Evolutionary conservation across 257 asterid genomes (phyloP), one percentile per base, ranked within the genome.

Genomic region (Osmanthus fragrans): DNA sequence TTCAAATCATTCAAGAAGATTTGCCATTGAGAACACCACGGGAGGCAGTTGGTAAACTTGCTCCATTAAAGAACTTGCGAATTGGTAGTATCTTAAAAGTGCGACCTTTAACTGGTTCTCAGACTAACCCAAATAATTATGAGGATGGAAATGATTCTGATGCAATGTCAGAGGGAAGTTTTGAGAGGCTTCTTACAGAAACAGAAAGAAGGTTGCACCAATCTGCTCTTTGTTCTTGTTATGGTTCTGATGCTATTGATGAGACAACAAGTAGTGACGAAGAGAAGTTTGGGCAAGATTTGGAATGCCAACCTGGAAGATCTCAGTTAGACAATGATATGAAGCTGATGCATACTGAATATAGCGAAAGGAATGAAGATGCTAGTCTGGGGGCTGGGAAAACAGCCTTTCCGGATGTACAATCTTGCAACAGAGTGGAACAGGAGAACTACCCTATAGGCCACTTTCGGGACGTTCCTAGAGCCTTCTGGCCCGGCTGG

Each of bases 401-500:
- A 78, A 82, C 82, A 74, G 75, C 81, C 19, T 42, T 65, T 76
- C 79, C 77, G 25, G 76, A 81, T 76, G 60, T 66, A 79, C 88
- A 82, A 74, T 74, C 82, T 64, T 56, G 79, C 72, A 71, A 81
- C 83, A 82, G 70, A 73, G 73, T 66, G 67, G 86, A 85, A 75
- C 78, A 83, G 85, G 75, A 80, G 72, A 92, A 84, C 78, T 29
- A 79, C 83, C 77, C 88, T 29, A 2, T 90, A 27, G 73, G 85
- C 32, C 96, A 64, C 32, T 64, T 85, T 73, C 96, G 86, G 80
- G 88, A 93, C 73, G 94, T 79, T 85, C 88, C 96, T 63, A 90
- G 87, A 84, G 97, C 99, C 74, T 95, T 87, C 84, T 95, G 89
- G 96, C 98, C 99, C 27, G 72, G 86, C 74, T 96, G 99, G 99